Conservation (phyloP, 768 basidiomycete species). For the Mycena amicta region DNA sequence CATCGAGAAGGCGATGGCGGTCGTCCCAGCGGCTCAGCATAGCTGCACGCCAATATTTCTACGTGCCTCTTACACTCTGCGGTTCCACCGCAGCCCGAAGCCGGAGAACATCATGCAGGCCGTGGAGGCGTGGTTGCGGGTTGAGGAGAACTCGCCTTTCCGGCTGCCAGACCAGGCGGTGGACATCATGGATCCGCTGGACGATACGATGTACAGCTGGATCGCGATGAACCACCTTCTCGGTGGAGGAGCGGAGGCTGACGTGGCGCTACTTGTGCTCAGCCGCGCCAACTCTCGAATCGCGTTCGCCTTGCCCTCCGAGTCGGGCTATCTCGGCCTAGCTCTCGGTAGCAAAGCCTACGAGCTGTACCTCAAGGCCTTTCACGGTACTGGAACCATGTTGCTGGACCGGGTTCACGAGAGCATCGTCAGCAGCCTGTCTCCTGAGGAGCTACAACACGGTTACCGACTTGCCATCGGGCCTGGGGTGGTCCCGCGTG, state of each 20-base stretch:
- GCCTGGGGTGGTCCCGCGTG: background rate
- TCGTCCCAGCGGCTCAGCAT: background rate
- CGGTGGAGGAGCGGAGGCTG: too few species aligned
- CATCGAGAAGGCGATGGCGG: background rate
- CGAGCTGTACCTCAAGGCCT: too few species aligned
- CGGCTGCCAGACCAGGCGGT: background rate
- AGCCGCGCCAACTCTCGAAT: too few species aligned
- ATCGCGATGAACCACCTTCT: background rate
- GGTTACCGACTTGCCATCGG: background rate
- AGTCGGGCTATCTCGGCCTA: too few species aligned
- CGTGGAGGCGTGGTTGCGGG: background rate
- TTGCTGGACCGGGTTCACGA: too few species aligned
- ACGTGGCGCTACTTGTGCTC: too few species aligned
- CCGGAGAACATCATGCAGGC: background rate
- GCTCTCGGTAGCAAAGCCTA: too few species aligned
- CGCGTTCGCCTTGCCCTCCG: too few species aligned
- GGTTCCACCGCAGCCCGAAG: background rate
- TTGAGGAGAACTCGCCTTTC: background rate
- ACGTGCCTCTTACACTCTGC: background rate
- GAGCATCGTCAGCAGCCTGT: too few species aligned
- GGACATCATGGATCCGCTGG: background rate
- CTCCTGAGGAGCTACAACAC: background rate
- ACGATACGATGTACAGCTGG: background rate
- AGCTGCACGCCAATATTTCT: background rate
- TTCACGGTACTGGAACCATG: too few species aligned